Evolutionary conservation across 352 stramenopile species (phyloP), one percentile per base, ranked within the genome.

Genomic region (Phytophthora pinifolia): DNA sequence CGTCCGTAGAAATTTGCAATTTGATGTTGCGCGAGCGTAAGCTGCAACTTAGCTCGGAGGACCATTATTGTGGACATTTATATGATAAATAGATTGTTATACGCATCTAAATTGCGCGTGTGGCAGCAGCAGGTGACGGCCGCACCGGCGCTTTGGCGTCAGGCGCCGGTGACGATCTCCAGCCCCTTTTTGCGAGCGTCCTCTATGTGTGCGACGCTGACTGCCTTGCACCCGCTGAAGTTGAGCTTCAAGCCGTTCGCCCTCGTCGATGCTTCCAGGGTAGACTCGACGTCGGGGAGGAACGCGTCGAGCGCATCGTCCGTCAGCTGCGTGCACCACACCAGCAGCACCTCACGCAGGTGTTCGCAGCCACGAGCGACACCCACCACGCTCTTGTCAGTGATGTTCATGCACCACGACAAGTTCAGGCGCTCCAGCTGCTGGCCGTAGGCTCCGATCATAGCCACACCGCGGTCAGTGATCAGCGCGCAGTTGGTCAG

Each of bases 321-420:
- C 1, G 85, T 93, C 33, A 95, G 72, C 65, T 93, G 83, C 54
- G 76, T 92, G 54, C 85, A 95, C 79, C 82, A 95, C 31, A 92
- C 79, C 13, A 95, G 47, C 53, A 81, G 67, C 58, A 91, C 51
- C 36, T 91, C 79, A 14, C 74, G 54, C 25, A 93, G 66, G 20
- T 74, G 55, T n/a, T 70, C 58, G 41, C 82, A 95, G 20, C 70
- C 74, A n/a, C 64, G 65, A 25, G 79, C 79, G 22, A 95, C 38
- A 51, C 86, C 76, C 51, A 80, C 67, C 29, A 92, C 69, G 43
- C 83, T 81, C 54, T 90, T 88, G 72, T 95, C 86, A 9, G 86
- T 95, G 52, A 95, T 88, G 67, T 94, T 92, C 70, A 93, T 86
- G 65, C 84, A 94, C 86, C 86, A 95, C 43, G 83, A 91, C 27